Conservation (phyloP, 768 basidiomycete species). For the Clathrus columnatus region DNA sequence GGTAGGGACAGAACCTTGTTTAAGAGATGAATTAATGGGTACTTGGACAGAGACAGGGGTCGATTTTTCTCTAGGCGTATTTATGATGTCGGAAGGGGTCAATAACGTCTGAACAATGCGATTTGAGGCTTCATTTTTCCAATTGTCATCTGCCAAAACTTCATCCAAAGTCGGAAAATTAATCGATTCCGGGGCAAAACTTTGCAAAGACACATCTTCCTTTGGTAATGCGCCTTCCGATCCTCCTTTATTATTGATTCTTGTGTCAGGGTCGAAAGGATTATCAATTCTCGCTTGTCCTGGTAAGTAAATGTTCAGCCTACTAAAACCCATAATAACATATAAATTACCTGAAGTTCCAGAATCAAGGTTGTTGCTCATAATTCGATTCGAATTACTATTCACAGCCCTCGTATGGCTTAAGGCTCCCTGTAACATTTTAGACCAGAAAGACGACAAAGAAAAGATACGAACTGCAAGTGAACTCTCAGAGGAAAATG, state of each 20-base stretch:
- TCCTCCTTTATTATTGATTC: background rate
- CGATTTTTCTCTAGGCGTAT: background rate
- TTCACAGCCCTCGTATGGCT: background rate
- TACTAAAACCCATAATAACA: background rate
- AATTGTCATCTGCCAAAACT: conserved; percentile 1
- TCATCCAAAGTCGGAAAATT: background rate
- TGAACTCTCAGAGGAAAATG: background rate
- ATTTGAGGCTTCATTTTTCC: background rate
- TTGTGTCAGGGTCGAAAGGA: background rate
- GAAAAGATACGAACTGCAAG: background rate
- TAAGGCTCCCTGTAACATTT: background rate
- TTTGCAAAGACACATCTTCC: background rate
- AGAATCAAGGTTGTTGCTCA: background rate
- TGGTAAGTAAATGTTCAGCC: background rate
- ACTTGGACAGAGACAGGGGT: too few relatives aligned
- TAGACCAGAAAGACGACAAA: background rate
- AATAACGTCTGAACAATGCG: background rate
- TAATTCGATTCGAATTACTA: too few relatives aligned
- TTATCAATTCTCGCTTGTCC: background rate
- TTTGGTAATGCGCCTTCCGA: background rate
- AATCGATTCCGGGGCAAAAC: background rate
- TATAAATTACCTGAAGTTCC: background rate
- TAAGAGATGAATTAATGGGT: too few relatives aligned
- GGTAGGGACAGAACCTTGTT: too few relatives aligned
- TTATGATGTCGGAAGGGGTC: background rate